Evolutionary conservation across 495 filamentous ascomycete genomes (phyloP), one percentile per base, ranked within the genome.

Genomic region (Penicillium lagena): DNA sequence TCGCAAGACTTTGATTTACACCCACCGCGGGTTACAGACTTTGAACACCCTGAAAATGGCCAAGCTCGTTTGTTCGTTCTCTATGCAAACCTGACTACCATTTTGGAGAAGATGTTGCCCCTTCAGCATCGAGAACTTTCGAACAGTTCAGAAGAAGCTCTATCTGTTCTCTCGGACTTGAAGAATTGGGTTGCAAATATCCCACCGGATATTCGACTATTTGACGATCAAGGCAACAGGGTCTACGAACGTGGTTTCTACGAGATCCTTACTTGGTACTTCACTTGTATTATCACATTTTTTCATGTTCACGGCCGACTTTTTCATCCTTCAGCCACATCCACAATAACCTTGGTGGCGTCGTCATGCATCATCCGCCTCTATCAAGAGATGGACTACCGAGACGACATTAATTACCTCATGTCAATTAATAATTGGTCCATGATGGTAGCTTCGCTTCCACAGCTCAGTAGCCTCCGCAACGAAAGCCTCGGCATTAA

Each of bases 381-480:
- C 13, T 41, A 41, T 11, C 39, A 41, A 13, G 39, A 41, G 14
- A 41, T 41, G 27, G 39, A 41, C 29, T 41, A 32, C 10, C 27
- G 39, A 11, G 39, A 41, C 22, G 39, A 41, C 7, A 30, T 41
- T 13, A 41, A 32, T 8, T 41, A 41, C 12, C 39, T 41, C 12
- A 30, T 41, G 27, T 14, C 27, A 15, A 33, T 41, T 13, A 30
- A 41, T 7, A 41, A 41, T n/a, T 41, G 39, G 39, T 41, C 29
- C 7, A 30, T 41, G 39, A 41, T 41, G 29, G 39, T 41, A 41
- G 39, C 39, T 31, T 30, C 39, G 3, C 27, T 41, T 9, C 39
- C 39, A 32, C 39, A 41, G 12, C 34, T 7, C 22, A 22, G 22
- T 4, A 22, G 22, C 22, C 22, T 22, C 22, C 22, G 22, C 22